Evolutionary conservation across 2,329 filamentous ascomycete species (phyloP), one percentile per base, ranked within the genome.

Genomic region (Trichophyton equinum): DNA sequence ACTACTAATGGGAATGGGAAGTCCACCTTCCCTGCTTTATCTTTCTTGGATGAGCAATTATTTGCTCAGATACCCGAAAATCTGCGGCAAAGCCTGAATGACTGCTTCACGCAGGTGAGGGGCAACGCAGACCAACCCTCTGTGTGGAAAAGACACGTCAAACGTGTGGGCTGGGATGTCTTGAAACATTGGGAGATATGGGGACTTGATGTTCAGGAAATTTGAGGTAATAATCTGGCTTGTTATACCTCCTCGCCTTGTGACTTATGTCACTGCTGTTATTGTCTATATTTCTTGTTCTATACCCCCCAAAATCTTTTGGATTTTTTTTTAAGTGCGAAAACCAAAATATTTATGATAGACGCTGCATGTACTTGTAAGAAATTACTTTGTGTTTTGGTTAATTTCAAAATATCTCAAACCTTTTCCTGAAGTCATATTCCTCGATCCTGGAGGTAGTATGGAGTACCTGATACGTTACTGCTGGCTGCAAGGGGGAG

Each of bases 121-220:
- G 13, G 51, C 5, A 20, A 27, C 11, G 1, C 13, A 15, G 27
- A 55, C n/a, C 15, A 55, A 6, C 51, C 51, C 7, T 55, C 38
- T 18, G 27, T 70, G 8, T 72, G 70, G 65, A 68, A 68, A 60
- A 69, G 75, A 18, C 66, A 65, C 9, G 65, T 75, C 25, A 69
- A 68, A 6, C 70, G 72, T 22, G 72, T 75, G 6, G 69, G 69
- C 4, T 75, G 74, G 72, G 73, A 76, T 4, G 71, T 74, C 4
- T 64, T 77, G 13, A 70, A 73, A 59, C 63, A 74, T 47, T 76
- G 75, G 71, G 75, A 76, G 61, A 73, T 77, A 18, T 77, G 75
- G 74, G 71, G 69, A 6, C 65, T 76, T 63, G 76, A 77, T 65
- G 66, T 71, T 5, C 70, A 74, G 65, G 74, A 77, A 57, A 66